Base-by-base conservation (phyloP, 768 basidiomycete species). In the Mycena albidolilacea region DNA sequence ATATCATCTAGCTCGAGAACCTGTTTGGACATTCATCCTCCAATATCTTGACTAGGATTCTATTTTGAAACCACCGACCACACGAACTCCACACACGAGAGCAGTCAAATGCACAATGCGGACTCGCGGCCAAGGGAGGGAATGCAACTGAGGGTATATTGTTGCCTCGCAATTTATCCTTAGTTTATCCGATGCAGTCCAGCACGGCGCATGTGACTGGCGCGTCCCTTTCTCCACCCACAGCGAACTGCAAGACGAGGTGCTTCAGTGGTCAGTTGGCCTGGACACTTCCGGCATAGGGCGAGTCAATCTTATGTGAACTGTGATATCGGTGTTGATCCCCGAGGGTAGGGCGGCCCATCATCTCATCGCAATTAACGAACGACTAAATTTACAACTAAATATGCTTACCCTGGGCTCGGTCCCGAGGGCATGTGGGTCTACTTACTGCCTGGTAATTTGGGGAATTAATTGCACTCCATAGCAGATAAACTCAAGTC, bases 341-440 rank as follows among this genome's bases (percentile, higher is more conserved):
- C 9, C 64, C 64, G 54, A 43, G 37, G 54, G 48, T 64, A 64
- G 19, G n/a, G 35, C 61, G 46, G 38, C 15, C 67, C 58, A 61
- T 61, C 59, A 43, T 61, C 8, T 21, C 52, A 30, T 57, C 43
- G 23, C 58, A 67, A 67, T 68, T 68, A 60, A 60, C 59, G 59
- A 7, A 17, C 11, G 50, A 15, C 57, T 67, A 58, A 43, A 58
- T 48, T 67, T 46, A 41, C 41, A n/a, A 41, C 5, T 19, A 41
- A 44, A 57, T 55, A 57, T 66, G 3, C 30, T 30, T 30, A 54
- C 41, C 54, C 52, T 21, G 41, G 41, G 43, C 21, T 41, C n/a
- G 38, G 39, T 5, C 23, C 4, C 41, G 64, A 19, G 57, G 23
- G 55, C 12, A 23, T 17, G 64, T 23, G n/a, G 37, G 41, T 19